Base-by-base conservation (phyloP, 176 grass and related monocot species). In the Coix lacrymajobi region DNA sequence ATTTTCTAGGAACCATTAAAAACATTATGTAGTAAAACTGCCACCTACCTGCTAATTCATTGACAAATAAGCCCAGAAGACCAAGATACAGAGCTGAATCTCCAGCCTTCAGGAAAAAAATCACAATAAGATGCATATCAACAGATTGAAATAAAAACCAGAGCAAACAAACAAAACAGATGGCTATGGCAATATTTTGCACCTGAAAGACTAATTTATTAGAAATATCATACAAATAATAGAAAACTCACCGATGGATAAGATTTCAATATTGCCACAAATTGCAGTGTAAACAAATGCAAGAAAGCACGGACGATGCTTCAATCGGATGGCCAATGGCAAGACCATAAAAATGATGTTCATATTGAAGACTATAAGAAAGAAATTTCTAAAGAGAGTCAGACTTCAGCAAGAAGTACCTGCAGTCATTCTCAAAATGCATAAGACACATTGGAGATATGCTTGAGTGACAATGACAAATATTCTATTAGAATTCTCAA, bases 401-500 rank as follows among this genome's bases (percentile, higher is more conserved):
- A 98, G 8, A 96, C 96, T 80, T 98, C 96, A 32, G 96, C 96
- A 98, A 98, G 73, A 98, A 98, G 83, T 96, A 96, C 96, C 96
- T 98, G 85, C 84, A 98, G 62, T 78, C 28, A 77, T 87, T 87
- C 40, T 62, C 67, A 82, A 69, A 79, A 76, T 48, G 15, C 32
- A 80, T 90, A n/a, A 88, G 67, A 83, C 11, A 25, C 77, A 62
- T 67, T 34, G 56, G 41, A 78, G 62, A 73, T 83, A 78, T 51
- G 49, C 24, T 66, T 61, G 15, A 33, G 20, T 74, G 7, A 19
- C 45, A 36, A 22, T 75, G 43, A 48, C 8, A 48, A 12, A 60
- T 19, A 46, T 45, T 31, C n/a, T 61, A 22, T 46, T 19, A 54
- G 11, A n/a, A n/a, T 30, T 62, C 58, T 37, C 28, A 62, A 61